phyloP scores from a whole-genome alignment of 2,329 filamentous ascomycete species.

The Botrytis elliptica region DNA sequence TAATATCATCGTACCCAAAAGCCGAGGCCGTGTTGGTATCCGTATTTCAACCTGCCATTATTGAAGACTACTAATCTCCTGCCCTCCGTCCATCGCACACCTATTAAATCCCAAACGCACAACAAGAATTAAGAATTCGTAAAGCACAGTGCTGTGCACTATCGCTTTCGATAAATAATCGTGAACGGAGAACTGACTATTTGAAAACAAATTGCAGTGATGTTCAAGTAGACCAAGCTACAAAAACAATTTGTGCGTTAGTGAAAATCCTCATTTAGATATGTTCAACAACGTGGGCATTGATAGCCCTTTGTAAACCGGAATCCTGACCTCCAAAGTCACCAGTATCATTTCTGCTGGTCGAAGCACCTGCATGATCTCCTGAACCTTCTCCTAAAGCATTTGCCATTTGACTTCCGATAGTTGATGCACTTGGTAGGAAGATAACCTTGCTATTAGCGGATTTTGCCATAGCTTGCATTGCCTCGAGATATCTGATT shows the following conservation, averaged over 20 bases:
- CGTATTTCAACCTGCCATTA: neutral
- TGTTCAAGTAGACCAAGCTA: constrained; percentile 37
- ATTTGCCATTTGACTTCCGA: constrained; percentile 57
- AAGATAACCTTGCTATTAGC: constrained; percentile 88
- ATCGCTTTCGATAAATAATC: neutral
- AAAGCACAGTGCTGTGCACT: constrained; percentile 1
- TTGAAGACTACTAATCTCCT: too few relatives aligned
- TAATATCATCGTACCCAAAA: neutral
- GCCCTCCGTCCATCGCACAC: neutral
- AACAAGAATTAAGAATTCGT: neutral
- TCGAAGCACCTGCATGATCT: constrained; percentile 45
- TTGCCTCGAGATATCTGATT: constrained; percentile 95
- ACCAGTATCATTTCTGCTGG: constrained; percentile 41
- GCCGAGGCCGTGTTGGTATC: neutral
- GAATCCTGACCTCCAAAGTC: constrained; percentile 55
- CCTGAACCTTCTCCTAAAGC: constrained; percentile 57
- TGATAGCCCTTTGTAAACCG: constrained; percentile 77
- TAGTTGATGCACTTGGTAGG: constrained; percentile 58
- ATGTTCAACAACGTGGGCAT: constrained; percentile 79
- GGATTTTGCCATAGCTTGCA: constrained; percentile 97
- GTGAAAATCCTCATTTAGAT: constrained; percentile 54
- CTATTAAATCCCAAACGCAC: neutral
- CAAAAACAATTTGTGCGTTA: constrained; percentile 30
- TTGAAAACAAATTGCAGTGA: neutral
- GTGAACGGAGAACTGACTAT: neutral